Base-by-base conservation (phyloP, 306 rosid genomes). In the Cercis canadensis region DNA sequence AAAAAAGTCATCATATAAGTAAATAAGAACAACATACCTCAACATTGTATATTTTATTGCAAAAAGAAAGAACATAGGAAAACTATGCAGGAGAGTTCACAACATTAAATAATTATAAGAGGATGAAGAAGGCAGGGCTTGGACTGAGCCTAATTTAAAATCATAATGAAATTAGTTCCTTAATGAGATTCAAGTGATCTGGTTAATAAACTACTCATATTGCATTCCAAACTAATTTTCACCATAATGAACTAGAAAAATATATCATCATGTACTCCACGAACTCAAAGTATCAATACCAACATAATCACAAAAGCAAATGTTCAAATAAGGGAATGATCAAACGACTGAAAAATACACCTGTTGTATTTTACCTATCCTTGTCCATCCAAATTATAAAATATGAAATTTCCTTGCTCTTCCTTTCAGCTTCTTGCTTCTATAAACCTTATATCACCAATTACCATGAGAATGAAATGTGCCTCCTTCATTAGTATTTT, bases 1-100 rank as follows among this genome's bases (percentile, higher is more conserved):
- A 24, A 24, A 24, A n/a, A n/a, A n/a, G n/a, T 55, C 58, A 55
- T 61, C 46, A 1, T 37, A 71, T 79, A 49, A 67, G 62, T 31
- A 53, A 39, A 57, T 45, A 78, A 55, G n/a, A n/a, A n/a, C 7
- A 39, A 18, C 40, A 57, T 44, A 57, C 14, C 52, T 10, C 58
- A 14, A 8, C 32, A 39, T 11, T 54, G 36, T 45, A 81, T 10
- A 63, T 10, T 49, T 44, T 5, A 19, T 24, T 68, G 33, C 40
- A 31, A 47, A 0, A 17, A 18, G 4, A 15, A 60, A 62, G 10
- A 12, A 33, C 2, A 6, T 1, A n/a, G 11, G 33, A 4, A 39
- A 59, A 24, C 29, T 3, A 24, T 24, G 3, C 29, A 24, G 29
- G 29, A 24, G 3, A 24, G 3, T 1, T 24, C 29, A 3, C 29